Conservation (phyloP, 2,329 filamentous ascomycete species). For the Sporothrix globosa region DNA sequence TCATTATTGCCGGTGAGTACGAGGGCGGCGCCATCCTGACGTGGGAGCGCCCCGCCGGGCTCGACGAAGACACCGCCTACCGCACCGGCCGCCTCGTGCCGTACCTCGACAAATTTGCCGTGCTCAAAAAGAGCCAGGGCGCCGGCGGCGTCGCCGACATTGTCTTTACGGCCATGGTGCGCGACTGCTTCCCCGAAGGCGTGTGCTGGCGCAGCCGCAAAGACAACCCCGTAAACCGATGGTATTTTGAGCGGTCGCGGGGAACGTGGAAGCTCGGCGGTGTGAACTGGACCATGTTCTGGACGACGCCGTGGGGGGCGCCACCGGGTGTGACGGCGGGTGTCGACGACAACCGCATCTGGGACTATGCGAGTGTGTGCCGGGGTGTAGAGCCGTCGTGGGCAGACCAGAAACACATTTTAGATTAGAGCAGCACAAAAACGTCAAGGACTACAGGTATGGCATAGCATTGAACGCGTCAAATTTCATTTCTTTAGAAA, state of each 20-base stretch:
- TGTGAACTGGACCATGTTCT: constrained; percentile 98
- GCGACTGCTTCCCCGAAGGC: constrained; percentile 81
- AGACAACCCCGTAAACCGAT: constrained; percentile 96
- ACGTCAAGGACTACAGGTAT: neutral
- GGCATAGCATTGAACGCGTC: neutral
- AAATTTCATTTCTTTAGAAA: neutral
- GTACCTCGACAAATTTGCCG: constrained; percentile 97
- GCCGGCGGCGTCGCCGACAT: constrained; percentile 92
- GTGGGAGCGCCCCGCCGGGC: constrained; percentile 74
- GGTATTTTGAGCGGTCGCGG: constrained; percentile 92
- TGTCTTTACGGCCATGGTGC: constrained; percentile 94
- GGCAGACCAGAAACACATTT: constrained; percentile 61
- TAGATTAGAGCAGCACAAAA: constrained; percentile 51
- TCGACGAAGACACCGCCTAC: constrained; percentile 58
- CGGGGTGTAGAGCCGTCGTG: constrained; percentile 65
- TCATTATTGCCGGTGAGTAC: constrained; percentile 95
- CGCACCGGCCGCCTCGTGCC: constrained; percentile 72
- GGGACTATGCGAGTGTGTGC: constrained; percentile 77
- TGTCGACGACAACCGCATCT: constrained; percentile 57
- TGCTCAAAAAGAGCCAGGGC: constrained; percentile 84
- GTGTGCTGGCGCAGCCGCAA: constrained; percentile 91
- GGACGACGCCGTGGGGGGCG: constrained; percentile 73
- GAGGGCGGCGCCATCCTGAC: constrained; percentile 94
- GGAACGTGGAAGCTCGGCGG: constrained; percentile 80
- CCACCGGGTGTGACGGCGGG: constrained; percentile 45